Base-by-base conservation (phyloP, 2,329 filamentous ascomycete genomes). In the Fusarium torulosum region DNA sequence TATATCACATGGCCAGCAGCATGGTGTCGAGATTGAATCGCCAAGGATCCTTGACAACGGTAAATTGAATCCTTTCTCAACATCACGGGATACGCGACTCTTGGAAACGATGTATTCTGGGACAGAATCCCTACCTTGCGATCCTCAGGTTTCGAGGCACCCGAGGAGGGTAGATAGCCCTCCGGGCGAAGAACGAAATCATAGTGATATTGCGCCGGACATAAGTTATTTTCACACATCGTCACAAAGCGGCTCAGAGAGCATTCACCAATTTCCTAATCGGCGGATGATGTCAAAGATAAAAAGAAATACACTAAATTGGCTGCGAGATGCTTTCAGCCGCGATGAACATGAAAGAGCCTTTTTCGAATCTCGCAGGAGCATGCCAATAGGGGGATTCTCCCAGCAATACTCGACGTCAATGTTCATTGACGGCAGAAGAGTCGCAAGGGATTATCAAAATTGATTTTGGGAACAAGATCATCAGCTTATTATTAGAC, bases 261-360 rank as follows among this genome's bases (percentile, higher is more conserved):
- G 46, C n/a, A 19, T 38, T 40, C 21, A 15, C 33, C 33, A 29
- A 40, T 50, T 25, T 50, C 11, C 21, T 38, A 21, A 23, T 40
- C 6, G 13, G 15, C 33, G 46, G 17, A 38, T 50, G 21, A 40
- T 50, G 17, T 27, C 46, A 25, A 40, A 50, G 33, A 25, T 50
- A n/a, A 50, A 40, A n/a, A 38, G 19, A 20, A 50, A 40, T 19
- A 13, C 23, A 40, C 21, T 25, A 17, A 5, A 29, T 8, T 27
- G 33, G 46, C 35, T 50, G 17, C 46, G 46, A 40, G 46, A 50
- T 40, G 46, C 46, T 29, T 50, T 50, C 35, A 50, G 33, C 14
- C 46, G 23, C 17, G 21, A 50, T 50, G 46, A 38, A 50, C 21
- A 50, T 25, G 46, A 50, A 38, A 50, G 35, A 23, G 46, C 33